Evolutionary conservation across 2,329 filamentous ascomycete species (phyloP), one percentile per base, ranked within the genome.

Genomic region (Diaporthe eres): DNA sequence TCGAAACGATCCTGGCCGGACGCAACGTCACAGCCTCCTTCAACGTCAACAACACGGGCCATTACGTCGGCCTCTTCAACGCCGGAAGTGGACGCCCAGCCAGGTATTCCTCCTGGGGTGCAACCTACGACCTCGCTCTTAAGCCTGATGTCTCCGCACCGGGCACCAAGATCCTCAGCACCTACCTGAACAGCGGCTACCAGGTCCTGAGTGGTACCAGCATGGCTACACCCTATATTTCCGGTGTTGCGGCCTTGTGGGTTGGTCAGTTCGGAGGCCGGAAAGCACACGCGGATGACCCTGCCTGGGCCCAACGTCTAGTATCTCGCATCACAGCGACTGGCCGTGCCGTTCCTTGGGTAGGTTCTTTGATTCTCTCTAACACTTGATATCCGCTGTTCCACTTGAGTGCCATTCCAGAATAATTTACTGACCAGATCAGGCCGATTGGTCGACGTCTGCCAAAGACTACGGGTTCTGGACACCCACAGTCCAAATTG

Each of bases 191-290:
- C n/a, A 77, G 76, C 9, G 71, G 75, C 6, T 88, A 88, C 73
- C 82, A 83, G 47, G 81, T 86, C 10, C 79, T 86, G 37, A 85
- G 83, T 60, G 87, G 87, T 51, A 89, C 87, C 1, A 87, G 85
- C 2, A 88, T 88, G 87, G 85, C 86, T 6, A 83, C 83, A 25
- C 86, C 86, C 10, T 85, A 86, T 63, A 81, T 86, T 9, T 85
- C 86, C 17, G 86, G 85, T 5, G 80, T 85, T 7, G 82, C 81
- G 4, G 83, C 82, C 34, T 77, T 83, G 2, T 82, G 81, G 42
- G 79, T 81, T 42, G 77, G 76, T 6, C 7, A 77, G 15, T 74
- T 61, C 7, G 76, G 76, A 28, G 76, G 76, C 51, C 74, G 76
- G 3, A 76, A 71, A 17, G 72, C 55, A 10, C 70, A 76, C 5